A percentile compares a stretch with the other conserved stretches of the same genome.
Evolutionary conservation across 345 rosid species (phyloP).

Genomic region (Citrus inodora): DNA sequence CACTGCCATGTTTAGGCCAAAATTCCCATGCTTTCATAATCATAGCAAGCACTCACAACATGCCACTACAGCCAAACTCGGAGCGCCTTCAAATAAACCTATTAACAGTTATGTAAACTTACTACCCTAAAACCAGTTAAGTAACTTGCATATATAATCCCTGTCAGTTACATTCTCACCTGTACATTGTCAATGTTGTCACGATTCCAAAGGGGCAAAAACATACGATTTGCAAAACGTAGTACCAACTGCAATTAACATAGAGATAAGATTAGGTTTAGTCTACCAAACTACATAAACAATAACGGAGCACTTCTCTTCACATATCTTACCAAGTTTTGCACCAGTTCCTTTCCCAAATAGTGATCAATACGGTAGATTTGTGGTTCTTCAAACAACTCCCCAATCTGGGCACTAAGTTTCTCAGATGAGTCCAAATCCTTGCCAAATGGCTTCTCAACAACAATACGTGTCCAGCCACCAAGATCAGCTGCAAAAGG

Average conservation of each 20-base stretch:
- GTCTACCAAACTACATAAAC: conserved; percentile 8
- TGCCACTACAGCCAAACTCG: neutral
- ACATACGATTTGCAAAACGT: conserved; percentile 93
- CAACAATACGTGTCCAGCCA: conserved; percentile 96
- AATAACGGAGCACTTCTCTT: neutral
- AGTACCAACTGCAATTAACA: conserved; percentile 72
- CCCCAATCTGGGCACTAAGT: conserved; percentile 84
- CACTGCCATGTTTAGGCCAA: neutral
- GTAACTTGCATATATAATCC: neutral
- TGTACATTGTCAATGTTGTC: conserved; percentile 96
- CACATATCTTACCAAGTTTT: conserved; percentile 71
- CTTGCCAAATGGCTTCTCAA: conserved; percentile 96
- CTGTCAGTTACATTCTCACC: conserved; percentile 41
- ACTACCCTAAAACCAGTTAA: neutral
- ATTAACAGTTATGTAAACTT: neutral
- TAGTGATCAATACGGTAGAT: conserved; percentile 96
- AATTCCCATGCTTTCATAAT: neutral
- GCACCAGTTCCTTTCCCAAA: conserved; percentile 94
- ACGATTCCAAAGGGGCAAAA: conserved; percentile 97
- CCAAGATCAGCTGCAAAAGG: conserved; percentile 69
- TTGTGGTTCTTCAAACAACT: conserved; percentile 84
- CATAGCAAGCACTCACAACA: neutral
- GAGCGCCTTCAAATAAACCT: neutral
- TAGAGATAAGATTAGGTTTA: conserved; percentile 18
- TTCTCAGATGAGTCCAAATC: conserved; percentile 85